phyloP scores from a whole-genome alignment of 2,329 filamentous ascomycete species.

The Pezizomycotina sp. region DNA sequence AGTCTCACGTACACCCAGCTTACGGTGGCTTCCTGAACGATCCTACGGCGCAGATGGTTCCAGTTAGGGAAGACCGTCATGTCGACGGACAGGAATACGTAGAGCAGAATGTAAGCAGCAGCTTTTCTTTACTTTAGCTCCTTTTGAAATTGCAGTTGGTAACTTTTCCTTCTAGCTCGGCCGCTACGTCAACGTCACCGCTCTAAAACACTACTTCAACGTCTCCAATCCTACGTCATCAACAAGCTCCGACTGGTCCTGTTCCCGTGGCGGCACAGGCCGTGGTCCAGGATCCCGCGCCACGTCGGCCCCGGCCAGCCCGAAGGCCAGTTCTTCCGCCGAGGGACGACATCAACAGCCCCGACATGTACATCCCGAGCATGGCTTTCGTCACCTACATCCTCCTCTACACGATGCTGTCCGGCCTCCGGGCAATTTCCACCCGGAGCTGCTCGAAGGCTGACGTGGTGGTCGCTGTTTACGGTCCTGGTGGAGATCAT shows the following conservation, averaged over 20 bases:
- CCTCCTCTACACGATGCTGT: constrained; percentile 75
- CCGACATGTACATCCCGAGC: constrained; percentile 98
- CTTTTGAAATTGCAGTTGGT: background rate
- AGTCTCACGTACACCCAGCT: constrained; percentile 40
- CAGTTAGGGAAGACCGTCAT: constrained; percentile 83
- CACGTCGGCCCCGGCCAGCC: constrained; percentile 49
- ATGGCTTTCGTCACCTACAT: constrained; percentile 98
- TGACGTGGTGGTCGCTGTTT: constrained; percentile 65
- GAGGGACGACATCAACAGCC: constrained; percentile 88
- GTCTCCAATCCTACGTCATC: constrained; percentile 94
- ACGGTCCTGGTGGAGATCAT: constrained; percentile 78
- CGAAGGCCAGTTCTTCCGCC: constrained; percentile 72
- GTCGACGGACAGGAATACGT: constrained; percentile 85
- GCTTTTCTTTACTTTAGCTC: background rate
- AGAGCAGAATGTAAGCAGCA: constrained; percentile 66
- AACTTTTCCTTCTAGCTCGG: constrained; percentile 39
- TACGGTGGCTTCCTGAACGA: constrained; percentile 94
- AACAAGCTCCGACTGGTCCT: constrained; percentile 86
- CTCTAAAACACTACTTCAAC: constrained; percentile 98
- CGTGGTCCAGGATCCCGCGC: constrained; percentile 67
- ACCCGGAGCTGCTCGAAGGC: constrained; percentile 81
- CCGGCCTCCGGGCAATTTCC: constrained; percentile 82
- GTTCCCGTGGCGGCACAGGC: constrained; percentile 94
- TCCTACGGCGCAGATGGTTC: constrained; percentile 83
- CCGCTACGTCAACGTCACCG: constrained; percentile 77